These are phyloP conservation scores for Ganoderma meredithae DNA, from an alignment of 1,284 basidiomycete species.

Conservation along the genomic window DNA sequence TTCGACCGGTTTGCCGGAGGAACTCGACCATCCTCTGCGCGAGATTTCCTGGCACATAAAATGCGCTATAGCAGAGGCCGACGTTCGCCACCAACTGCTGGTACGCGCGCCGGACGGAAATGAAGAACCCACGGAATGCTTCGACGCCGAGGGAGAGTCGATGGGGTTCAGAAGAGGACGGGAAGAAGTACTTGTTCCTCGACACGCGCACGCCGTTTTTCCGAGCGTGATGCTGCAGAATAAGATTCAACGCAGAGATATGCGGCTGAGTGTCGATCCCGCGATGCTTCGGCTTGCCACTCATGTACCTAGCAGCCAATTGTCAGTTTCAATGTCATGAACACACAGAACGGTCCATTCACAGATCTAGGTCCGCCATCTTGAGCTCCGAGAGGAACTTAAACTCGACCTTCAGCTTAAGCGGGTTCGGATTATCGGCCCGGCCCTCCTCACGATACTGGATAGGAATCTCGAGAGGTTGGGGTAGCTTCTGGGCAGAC, in stretches of 20 bases:
- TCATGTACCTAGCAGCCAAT: slow-evolving; percentile 53
- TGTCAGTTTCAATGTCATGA: slow-evolving; percentile 9
- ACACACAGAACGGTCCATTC: slow-evolving; percentile 36
- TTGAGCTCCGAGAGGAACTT: slow-evolving; percentile 55
- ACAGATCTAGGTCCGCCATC: slow-evolving; percentile 55
- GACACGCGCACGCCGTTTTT: slow-evolving; percentile 64
- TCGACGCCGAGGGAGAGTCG: slow-evolving; percentile 57
- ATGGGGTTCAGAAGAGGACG: slow-evolving; percentile 34
- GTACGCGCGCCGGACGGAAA: slow-evolving; percentile 67
- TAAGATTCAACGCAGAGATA: slow-evolving; percentile 69
- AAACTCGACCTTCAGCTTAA: slow-evolving; percentile 61
- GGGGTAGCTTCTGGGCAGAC: slow-evolving; percentile 60
- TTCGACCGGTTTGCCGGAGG: slow-evolving; percentile 48
- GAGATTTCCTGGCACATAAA: slow-evolving; percentile 69
- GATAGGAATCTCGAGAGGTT: slow-evolving; percentile 58
- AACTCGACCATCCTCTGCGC: slow-evolving; percentile 62
- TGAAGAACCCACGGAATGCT: slow-evolving; percentile 72
- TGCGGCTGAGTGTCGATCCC: slow-evolving; percentile 60
- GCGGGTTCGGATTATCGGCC: slow-evolving; percentile 49
- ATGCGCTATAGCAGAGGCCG: slow-evolving; percentile 77
- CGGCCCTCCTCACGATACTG: slow-evolving; percentile 65
- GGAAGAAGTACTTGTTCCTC: slow-evolving; percentile 70
- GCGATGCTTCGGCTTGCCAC: slow-evolving; percentile 50
- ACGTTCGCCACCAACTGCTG: slow-evolving; percentile 78
- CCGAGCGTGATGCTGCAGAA: slow-evolving; percentile 65